Evolutionary conservation across 768 basidiomycete species (phyloP).

Genomic region (Lentinus tigrinus): DNA sequence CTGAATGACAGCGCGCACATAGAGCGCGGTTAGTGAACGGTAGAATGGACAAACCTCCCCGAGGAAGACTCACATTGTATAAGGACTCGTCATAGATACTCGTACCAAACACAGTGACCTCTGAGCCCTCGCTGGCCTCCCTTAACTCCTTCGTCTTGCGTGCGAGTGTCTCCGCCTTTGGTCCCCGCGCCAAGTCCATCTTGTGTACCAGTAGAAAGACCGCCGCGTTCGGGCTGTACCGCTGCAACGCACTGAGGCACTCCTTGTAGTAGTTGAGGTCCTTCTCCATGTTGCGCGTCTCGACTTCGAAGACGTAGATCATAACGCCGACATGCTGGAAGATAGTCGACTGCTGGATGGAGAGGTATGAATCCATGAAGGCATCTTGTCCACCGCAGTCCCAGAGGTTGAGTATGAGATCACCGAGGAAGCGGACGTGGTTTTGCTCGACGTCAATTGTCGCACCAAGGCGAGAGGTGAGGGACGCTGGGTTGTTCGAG

Average conservation of each 20-base stretch:
- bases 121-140: conserved; percentile 59
- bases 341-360: conserved; percentile 87
- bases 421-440: conserved; percentile 94
- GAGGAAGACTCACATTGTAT: conserved; percentile 67
- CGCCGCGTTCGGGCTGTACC: conserved; percentile 77
- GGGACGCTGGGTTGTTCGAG: conserved; percentile 90
- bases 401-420: conserved; percentile 95
- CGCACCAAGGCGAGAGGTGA: conserved; percentile 89
- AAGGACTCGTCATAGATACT: conserved; percentile 92
- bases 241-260: conserved; percentile 79
- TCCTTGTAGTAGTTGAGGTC: conserved; percentile 92
- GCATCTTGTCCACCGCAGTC: conserved; percentile 98
- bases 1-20: no score
- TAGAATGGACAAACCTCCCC: not conserved
- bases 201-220: conserved; percentile 95
- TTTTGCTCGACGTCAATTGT: conserved; percentile 99
- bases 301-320: conserved; percentile 98
- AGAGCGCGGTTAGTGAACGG: conserved; percentile 2
- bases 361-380: conserved; percentile 97
- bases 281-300: conserved; percentile 77
- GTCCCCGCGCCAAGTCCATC: conserved; percentile 88
- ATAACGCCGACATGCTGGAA: conserved; percentile 96
- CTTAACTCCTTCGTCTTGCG: conserved; percentile 74
- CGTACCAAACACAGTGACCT: conserved; percentile 81
- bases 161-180: conserved; percentile 57